These are phyloP conservation scores for Amaranthus cruentus DNA, from an alignment of 148 eudicot species.

Conservation along the genomic window DNA sequence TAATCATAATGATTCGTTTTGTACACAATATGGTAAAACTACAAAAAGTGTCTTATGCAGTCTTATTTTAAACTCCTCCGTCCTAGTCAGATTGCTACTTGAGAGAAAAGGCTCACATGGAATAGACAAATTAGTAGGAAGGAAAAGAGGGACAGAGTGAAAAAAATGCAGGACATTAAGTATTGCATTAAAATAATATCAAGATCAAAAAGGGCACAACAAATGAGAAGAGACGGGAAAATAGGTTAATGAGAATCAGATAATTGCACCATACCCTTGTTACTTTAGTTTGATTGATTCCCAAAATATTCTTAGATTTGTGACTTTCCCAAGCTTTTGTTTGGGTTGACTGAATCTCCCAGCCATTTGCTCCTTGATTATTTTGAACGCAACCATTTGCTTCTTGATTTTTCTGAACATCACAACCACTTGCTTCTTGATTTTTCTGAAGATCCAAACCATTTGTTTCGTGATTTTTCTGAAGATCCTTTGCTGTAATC, in stretches of 20 bases:
- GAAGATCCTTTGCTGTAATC: conserved; percentile 38
- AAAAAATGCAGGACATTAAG: background rate
- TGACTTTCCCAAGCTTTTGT: conserved; percentile 17
- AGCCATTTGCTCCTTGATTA: conserved; percentile 26
- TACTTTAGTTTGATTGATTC: conserved; percentile 33
- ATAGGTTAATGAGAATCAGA: conserved; percentile 8
- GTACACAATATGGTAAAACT: no score
- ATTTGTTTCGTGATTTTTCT: no score
- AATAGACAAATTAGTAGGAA: no score
- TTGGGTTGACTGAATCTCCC: conserved; percentile 12
- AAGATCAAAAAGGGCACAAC: background rate
- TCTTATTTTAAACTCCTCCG: no score
- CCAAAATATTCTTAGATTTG: conserved; percentile 16
- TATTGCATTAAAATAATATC: background rate
- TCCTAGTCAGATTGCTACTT: no score
- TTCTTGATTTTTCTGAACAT: no score
- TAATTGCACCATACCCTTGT: conserved; percentile 35
- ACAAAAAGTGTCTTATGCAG: no score
- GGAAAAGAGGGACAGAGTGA: no score
- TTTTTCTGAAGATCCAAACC: no score
- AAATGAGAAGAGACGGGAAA: background rate
- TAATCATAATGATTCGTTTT: no score
- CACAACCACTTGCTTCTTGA: no score
- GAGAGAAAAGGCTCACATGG: no score
- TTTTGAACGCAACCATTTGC: conserved; percentile 15